Conservation (phyloP, 257 asterid genomes). For the Plantago ovata region DNA sequence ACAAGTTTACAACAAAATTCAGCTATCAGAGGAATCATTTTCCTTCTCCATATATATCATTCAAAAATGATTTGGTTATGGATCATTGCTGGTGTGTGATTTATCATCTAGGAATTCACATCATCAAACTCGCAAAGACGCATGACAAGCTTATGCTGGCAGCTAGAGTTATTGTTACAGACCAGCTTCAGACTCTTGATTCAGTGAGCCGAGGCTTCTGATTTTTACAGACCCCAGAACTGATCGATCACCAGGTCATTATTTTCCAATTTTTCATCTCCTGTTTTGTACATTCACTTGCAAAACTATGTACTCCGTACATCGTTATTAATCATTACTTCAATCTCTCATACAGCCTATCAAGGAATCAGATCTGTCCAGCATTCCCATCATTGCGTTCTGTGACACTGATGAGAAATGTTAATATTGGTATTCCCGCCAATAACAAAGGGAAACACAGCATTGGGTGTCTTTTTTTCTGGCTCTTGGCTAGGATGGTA, state of each 20-base stretch:
- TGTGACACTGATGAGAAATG: conserved; percentile 50
- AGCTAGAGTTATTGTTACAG: conserved; percentile 41
- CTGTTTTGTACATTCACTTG: background rate
- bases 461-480: conserved; percentile 48
- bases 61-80: too few relatives aligned
- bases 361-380: conserved; percentile 44
- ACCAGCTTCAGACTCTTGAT: conserved; percentile 39
- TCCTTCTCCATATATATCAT: too few relatives aligned
- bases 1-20: too few relatives aligned
- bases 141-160: conserved; percentile 49
- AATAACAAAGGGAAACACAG: conserved; percentile 54
- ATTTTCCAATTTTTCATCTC: background rate
- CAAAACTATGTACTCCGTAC: background rate
- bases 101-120: conserved; percentile 35
- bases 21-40: too few relatives aligned
- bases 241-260: conserved; percentile 38
- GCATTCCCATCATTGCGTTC: conserved; percentile 46
- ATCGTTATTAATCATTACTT: conserved; percentile 9
- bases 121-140: conserved; percentile 38
- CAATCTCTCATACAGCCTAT: conserved; percentile 36
- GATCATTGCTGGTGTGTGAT: background rate
- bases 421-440: conserved; percentile 52
- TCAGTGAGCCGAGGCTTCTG: conserved; percentile 43
- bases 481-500: conserved; percentile 53
- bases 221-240: conserved; percentile 41